Evolutionary conservation across 345 rosid species (phyloP), one percentile per base, ranked within the genome.

Genomic region (Corchorus capsularis): DNA sequence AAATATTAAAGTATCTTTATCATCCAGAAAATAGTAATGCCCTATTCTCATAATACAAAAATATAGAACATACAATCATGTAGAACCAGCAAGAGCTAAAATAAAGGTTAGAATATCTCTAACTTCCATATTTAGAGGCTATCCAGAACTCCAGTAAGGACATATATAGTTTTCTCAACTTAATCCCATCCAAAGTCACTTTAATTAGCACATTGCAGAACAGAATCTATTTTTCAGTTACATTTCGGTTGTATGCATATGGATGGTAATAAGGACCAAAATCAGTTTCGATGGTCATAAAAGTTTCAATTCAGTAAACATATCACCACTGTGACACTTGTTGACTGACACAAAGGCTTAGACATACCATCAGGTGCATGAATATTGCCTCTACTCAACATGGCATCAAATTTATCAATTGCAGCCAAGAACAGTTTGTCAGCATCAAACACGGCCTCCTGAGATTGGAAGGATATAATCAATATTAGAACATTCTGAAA

Each of bases 361-460:
- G 37, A 77, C 86, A 54, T 80, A 89, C 92, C 96, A 76, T 89
- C 90, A 10, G 93, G 89, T 15, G 93, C 89, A 63, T 87, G 81
- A 72, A 74, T 72, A 54, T 91, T 89, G 74, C 92, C 88, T 76
- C 83, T 85, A 7, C 89, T 85, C 93, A 88, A 83, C 93, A 88
- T 91, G 46, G 89, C 92, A 77, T 89, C 80, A 52, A 91, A 91
- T 72, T 89, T 89, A 68, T 91, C 89, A 53, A 84, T 91, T 68
- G 93, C 96, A 81, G 93, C 96, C 79, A 91, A 75, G 85, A 87
- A 91, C 76, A 89, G 82, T 76, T 86, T 87, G 83, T 91, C 96
- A 57, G 96, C 96, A 50, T 91, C 93, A 76, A 73, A 79, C 60
- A 93, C 90, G 50, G 90, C 88, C 74, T 86, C 92, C 95, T 89